Conservation (phyloP, 257 asterid species). For the Avicennia marina region DNA sequence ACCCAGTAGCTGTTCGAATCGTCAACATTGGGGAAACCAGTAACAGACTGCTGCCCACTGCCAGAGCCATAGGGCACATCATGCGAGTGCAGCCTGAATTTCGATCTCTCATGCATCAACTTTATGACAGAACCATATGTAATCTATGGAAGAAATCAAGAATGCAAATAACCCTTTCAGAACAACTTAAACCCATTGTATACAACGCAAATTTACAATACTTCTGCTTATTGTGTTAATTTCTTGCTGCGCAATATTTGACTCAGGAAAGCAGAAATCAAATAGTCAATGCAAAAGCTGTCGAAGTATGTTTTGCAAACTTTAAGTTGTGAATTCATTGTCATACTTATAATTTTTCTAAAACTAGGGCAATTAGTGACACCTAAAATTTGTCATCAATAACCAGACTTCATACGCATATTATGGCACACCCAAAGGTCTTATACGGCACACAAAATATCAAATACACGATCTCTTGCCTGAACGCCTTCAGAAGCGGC, state of each 20-base stretch:
- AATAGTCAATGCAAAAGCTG: background rate
- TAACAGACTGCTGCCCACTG: conserved; percentile 91
- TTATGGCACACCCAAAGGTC: no score
- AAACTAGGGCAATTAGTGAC: no score
- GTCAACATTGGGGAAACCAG: conserved; percentile 78
- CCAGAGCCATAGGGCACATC: conserved; percentile 98
- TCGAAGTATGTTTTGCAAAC: background rate
- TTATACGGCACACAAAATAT: no score
- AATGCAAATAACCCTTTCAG: no score
- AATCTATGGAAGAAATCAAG: conserved; percentile 37
- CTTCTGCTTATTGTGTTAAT: conserved; percentile 2
- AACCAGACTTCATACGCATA: no score
- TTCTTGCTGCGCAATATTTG: conserved; percentile 1
- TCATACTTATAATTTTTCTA: no score
- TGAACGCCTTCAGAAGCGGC: conserved; percentile 96
- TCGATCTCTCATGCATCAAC: conserved; percentile 87
- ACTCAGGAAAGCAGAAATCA: background rate
- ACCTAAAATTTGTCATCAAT: no score
- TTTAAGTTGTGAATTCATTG: background rate
- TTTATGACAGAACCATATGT: conserved; percentile 79
- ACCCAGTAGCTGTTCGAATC: conserved; percentile 97
- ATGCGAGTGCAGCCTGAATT: conserved; percentile 76
- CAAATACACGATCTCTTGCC: no score
- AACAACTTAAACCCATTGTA: background rate
- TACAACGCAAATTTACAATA: background rate